Evolutionary conservation across 345 rosid genomes (phyloP).

Genomic region (Adansonia digitata): DNA sequence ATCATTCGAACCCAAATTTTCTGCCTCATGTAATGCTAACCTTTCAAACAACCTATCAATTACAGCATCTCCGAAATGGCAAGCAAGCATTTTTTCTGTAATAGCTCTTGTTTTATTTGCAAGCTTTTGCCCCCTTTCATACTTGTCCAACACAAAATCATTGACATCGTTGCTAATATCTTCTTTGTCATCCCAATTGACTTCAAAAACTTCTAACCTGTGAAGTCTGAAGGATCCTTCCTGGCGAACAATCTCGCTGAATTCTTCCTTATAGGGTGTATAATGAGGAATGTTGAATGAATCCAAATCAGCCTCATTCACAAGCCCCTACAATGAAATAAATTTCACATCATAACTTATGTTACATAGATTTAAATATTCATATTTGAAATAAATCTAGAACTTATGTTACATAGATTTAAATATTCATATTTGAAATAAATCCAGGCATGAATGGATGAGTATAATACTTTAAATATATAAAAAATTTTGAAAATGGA

Average conservation of each 20-base stretch:
- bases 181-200: background rate
- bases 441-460: too few species aligned
- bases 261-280: conserved; percentile 27
- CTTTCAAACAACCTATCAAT: conserved; percentile 18
- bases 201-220: conserved; percentile 19
- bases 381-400: too few species aligned
- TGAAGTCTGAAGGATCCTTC: conserved; percentile 36
- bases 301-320: conserved; percentile 29
- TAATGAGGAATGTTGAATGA: conserved; percentile 37
- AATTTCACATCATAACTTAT: too few species aligned
- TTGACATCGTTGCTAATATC: background rate
- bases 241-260: conserved; percentile 18
- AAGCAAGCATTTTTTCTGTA: conserved; percentile 11
- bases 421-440: too few species aligned
- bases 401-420: too few species aligned
- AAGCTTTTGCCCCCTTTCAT: background rate
- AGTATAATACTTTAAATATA: too few species aligned
- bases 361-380: too few species aligned
- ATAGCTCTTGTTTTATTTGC: conserved; percentile 17
- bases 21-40: background rate
- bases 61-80: conserved; percentile 16
- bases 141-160: background rate
- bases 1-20: background rate
- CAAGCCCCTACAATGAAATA: conserved; percentile 22
- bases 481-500: too few species aligned